These are phyloP conservation scores for Quercus wislizeni DNA, from an alignment of 306 rosid species.

Conservation along the genomic window DNA sequence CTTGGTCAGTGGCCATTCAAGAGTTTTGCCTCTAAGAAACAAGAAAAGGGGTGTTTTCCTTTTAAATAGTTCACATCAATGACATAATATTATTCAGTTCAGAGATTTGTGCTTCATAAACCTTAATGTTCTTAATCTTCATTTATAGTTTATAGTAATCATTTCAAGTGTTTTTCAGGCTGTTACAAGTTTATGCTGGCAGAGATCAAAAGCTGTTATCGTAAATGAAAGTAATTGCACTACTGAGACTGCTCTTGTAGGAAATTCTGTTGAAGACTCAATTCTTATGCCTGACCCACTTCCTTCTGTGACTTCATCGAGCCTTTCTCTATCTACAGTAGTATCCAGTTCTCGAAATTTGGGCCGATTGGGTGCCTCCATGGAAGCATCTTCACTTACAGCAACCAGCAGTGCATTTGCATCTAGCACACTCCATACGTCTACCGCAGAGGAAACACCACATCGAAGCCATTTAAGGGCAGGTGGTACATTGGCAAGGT, in stretches of 20 bases:
- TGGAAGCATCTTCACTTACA: constrained; percentile 52
- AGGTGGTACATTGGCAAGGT: constrained; percentile 66
- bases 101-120: neutral
- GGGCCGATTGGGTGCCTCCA: constrained; percentile 54
- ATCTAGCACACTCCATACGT: constrained; percentile 43
- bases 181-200: constrained; percentile 96
- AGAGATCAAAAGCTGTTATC: constrained; percentile 88
- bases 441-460: constrained; percentile 79
- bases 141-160: constrained; percentile 18
- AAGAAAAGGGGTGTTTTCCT: neutral
- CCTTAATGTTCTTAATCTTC: constrained; percentile 13
- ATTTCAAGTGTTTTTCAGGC: constrained; percentile 61
- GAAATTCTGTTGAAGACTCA: constrained; percentile 90
- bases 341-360: constrained; percentile 62
- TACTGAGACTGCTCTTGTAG: constrained; percentile 79
- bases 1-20: neutral
- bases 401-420: constrained; percentile 49
- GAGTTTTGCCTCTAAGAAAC: neutral
- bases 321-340: constrained; percentile 49
- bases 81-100: neutral
- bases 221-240: constrained; percentile 79
- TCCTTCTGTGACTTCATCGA: constrained; percentile 78
- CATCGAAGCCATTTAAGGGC: constrained; percentile 72
- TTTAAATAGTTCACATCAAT: neutral
- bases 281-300: constrained; percentile 98